phyloP scores from a whole-genome alignment of 75 land plant genomes.

The Pinus albicaulis region DNA sequence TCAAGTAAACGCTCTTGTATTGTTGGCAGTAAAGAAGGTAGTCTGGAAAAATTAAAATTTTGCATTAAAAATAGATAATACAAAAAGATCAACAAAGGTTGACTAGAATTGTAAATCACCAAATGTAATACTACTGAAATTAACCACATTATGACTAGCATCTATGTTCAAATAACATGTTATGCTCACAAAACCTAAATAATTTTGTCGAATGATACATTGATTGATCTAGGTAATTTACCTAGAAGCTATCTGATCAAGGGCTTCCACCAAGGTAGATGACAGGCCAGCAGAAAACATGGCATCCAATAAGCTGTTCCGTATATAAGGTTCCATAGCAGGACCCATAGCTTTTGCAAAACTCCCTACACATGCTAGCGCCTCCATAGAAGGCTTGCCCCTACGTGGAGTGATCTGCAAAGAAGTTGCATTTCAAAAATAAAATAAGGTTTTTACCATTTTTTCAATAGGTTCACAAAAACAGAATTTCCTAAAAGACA shows the following conservation, averaged over 20 bases:
- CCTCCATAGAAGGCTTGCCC: slow-evolving; percentile 88
- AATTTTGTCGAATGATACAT: neutral
- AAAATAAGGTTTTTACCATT: neutral
- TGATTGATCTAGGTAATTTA: slow-evolving; percentile 11
- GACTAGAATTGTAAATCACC: neutral
- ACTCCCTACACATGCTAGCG: slow-evolving; percentile 89
- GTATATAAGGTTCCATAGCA: slow-evolving; percentile 78
- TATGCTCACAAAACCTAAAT: neutral
- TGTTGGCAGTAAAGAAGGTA: slow-evolving; percentile 77
- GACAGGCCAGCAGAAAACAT: slow-evolving; percentile 90
- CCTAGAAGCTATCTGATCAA: slow-evolving; percentile 84
- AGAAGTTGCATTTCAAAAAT: slow-evolving; percentile 1
- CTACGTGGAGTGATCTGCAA: slow-evolving; percentile 87
- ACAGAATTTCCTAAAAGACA: neutral
- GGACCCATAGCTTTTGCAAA: slow-evolving; percentile 94
- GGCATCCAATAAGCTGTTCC: slow-evolving; percentile 67
- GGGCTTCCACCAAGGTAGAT: slow-evolving; percentile 65
- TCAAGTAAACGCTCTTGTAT: slow-evolving; percentile 92
- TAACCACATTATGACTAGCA: neutral
- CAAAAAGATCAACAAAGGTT: neutral
- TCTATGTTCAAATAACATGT: neutral
- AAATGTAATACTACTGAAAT: neutral
- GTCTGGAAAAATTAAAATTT: slow-evolving; percentile 37
- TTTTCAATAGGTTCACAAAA: neutral
- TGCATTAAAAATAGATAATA: neutral